phyloP scores from a whole-genome alignment of 2,329 filamentous ascomycete species.

The Colletotrichum incanum region DNA sequence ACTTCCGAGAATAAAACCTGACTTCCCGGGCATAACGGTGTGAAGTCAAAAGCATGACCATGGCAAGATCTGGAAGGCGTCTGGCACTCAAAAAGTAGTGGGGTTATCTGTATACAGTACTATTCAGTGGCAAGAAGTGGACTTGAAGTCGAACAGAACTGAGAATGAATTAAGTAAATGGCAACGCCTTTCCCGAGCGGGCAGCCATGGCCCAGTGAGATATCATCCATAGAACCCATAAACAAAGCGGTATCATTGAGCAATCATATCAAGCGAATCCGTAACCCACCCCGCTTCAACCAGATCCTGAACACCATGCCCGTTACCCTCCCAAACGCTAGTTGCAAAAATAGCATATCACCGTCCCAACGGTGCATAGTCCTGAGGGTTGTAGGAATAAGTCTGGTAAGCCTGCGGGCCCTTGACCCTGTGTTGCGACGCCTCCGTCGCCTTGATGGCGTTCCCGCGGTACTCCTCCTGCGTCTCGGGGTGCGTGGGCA shows the following conservation, averaged over 20 bases:
- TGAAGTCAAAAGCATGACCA: too few species aligned
- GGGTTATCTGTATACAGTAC: too few species aligned
- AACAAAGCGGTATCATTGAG: slow-evolving; percentile 40
- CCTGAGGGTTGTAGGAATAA: slow-evolving; percentile 58
- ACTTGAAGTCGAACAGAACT: background rate
- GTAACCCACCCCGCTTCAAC: background rate
- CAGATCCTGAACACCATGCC: background rate
- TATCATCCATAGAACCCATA: background rate
- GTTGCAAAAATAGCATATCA: background rate
- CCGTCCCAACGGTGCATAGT: slow-evolving; percentile 51
- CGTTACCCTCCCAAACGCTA: background rate
- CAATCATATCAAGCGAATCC: background rate
- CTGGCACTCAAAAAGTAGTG: too few species aligned
- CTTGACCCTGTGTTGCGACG: slow-evolving; percentile 36
- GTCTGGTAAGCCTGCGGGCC: slow-evolving; percentile 39
- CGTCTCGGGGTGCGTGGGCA: slow-evolving; percentile 65
- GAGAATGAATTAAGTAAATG: background rate
- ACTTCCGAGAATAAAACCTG: too few species aligned
- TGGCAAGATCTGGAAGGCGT: too few species aligned
- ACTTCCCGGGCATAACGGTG: too few species aligned
- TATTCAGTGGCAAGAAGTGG: background rate
- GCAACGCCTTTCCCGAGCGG: background rate
- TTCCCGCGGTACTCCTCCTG: slow-evolving; percentile 58
- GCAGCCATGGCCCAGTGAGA: background rate
- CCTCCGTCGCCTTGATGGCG: slow-evolving; percentile 15